These are phyloP conservation scores for Arthroderma sp. DNA, from an alignment of 2,329 filamentous ascomycete species.

Conservation along the genomic window DNA sequence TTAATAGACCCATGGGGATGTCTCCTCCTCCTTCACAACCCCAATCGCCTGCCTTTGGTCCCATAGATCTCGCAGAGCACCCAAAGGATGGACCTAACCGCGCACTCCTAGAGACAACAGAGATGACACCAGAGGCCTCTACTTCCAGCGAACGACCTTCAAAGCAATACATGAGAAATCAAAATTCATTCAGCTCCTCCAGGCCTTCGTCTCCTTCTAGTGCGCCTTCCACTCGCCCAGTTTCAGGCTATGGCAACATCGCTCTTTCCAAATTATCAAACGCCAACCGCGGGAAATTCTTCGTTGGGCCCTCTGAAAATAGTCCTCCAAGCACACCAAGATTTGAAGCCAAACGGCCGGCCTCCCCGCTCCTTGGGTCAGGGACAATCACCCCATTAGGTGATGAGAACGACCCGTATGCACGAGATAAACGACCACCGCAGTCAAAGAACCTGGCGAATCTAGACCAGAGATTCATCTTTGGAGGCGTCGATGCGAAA, in stretches of 20 bases:
- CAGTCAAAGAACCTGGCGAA: constrained; percentile 53
- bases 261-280: constrained; percentile 24
- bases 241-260: constrained; percentile 34
- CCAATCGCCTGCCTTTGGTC: constrained; percentile 81
- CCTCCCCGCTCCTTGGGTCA: constrained; percentile 50
- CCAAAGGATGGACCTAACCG: constrained; percentile 33
- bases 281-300: constrained; percentile 43
- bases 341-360: constrained; percentile 34
- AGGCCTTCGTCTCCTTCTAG: constrained; percentile 31
- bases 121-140: constrained; percentile 45
- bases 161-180: neutral
- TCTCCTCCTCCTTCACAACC: constrained; percentile 59
- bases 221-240: constrained; percentile 29
- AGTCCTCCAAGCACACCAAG: constrained; percentile 51
- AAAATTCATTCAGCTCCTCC: constrained; percentile 17
- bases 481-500: constrained; percentile 61
- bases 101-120: constrained; percentile 18
- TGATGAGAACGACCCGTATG: constrained; percentile 74
- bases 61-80: constrained; percentile 58
- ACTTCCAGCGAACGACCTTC: constrained; percentile 33
- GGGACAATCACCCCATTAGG: constrained; percentile 68
- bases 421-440: constrained; percentile 64
- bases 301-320: constrained; percentile 45
- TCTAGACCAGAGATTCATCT: constrained; percentile 74
- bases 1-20: constrained; percentile 49